phyloP scores from a whole-genome alignment of 257 asterid species.

The Echites panduratus region DNA sequence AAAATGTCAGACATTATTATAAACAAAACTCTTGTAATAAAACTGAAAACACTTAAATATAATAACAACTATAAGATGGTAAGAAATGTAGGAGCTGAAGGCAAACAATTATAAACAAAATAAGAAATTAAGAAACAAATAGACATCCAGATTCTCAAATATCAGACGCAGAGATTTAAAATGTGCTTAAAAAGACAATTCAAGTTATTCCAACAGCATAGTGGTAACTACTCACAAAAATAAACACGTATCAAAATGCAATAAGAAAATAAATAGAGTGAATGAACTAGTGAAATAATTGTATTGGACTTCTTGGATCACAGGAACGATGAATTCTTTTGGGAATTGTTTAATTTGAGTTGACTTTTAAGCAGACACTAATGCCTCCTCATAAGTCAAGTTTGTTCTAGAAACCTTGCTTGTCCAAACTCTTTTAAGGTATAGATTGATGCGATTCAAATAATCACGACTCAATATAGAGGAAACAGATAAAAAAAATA shows the following conservation, averaged over 20 bases:
- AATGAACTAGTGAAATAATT: constrained; percentile 41
- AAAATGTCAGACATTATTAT: background rate
- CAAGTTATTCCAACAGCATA: background rate
- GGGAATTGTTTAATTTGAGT: constrained; percentile 62
- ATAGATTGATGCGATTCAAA: constrained; percentile 68
- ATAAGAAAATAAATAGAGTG: constrained; percentile 1
- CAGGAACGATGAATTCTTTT: constrained; percentile 43
- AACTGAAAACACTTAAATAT: too few relatives aligned
- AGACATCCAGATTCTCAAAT: background rate
- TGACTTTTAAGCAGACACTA: constrained; percentile 69
- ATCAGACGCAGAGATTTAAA: background rate
- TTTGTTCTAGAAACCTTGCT: constrained; percentile 79
- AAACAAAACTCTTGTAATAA: too few relatives aligned
- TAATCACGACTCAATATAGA: constrained; percentile 50
- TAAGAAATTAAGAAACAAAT: background rate
- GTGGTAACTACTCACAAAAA: background rate
- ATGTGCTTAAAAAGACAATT: background rate
- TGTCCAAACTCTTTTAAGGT: constrained; percentile 72
- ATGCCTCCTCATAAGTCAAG: constrained; percentile 89
- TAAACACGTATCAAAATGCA: background rate
- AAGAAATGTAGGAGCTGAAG: background rate
- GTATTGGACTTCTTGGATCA: constrained; percentile 75
- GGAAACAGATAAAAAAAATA: background rate
- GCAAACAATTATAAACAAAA: background rate
- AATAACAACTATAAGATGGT: background rate